Evolutionary conservation across 2,329 filamentous ascomycete species (phyloP), one percentile per base, ranked within the genome.

Genomic region (Venturia asperata): DNA sequence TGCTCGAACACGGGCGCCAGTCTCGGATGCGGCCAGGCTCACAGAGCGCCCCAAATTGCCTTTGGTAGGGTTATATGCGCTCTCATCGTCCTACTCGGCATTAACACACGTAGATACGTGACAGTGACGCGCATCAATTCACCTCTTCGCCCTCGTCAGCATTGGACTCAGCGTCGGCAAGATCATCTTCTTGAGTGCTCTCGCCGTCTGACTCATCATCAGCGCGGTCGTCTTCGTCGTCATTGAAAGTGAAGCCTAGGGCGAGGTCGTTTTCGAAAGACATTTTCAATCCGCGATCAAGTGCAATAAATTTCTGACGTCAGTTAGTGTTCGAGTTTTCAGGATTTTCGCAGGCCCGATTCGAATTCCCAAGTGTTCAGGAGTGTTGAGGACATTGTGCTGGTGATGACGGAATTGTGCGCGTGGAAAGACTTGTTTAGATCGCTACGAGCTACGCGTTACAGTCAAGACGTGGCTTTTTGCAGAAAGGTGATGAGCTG

Each of bases 1-100:
- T 11, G 77, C 75, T n/a, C 71, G 70, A 34, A 79, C 79, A 15
- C 72, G 69, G 30, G n/a, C 52, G 15, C 43, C 13, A 5, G 30
- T 17, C 27, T 63, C 61, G 3, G 60, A 61, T 2, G 39, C 60
- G 6, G 52, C 52, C 27, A 58, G 17, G 17, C 52, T 58, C 15
- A 58, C 27, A 58, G 27, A 58, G 52, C 52, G 52, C 30, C 37
- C 52, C 11, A 58, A 24, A 24, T 37, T 4, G 24, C 52, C 52
- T 37, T 58, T 58, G 27, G 30, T 58, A 3, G 52, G 52, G 21
- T 58, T 58, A 17, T 58, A 58, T 7, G 52, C 27, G 17, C n/a
- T 5, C 10, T n/a, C 30, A n/a, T 58, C 52, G 30, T 37, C 7
- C 52, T 58, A 58, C 30, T 5, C 30, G 21, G 52, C 19, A 21